A percentile compares a stretch with the other conserved stretches of the same genome.
Conservation (phyloP, 306 rosid species). For the Inga leiocalycina region DNA sequence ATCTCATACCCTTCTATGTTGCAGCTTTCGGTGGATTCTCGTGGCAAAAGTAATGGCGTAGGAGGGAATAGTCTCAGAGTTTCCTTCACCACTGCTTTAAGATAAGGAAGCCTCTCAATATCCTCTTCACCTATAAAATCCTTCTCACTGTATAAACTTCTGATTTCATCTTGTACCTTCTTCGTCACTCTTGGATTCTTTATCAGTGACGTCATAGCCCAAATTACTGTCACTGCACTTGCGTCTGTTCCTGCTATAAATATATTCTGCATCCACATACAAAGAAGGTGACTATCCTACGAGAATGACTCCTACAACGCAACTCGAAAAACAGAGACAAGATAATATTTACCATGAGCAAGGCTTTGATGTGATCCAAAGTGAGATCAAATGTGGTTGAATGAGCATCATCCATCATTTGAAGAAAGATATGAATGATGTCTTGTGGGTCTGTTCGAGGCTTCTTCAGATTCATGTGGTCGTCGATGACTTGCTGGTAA, state of each 20-base stretch:
- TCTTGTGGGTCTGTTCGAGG: background rate
- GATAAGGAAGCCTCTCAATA: slow-evolving; percentile 40
- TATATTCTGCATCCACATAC: slow-evolving; percentile 38
- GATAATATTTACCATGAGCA: background rate
- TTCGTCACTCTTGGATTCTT: slow-evolving; percentile 32
- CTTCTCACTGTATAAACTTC: slow-evolving; percentile 25
- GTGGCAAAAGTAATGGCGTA: slow-evolving; percentile 36
- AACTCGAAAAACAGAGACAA: background rate
- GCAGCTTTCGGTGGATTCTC: slow-evolving; percentile 39
- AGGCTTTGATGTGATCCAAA: background rate
- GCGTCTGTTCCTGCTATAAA: slow-evolving; percentile 49
- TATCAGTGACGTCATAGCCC: slow-evolving; percentile 45
- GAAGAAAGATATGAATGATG: background rate
- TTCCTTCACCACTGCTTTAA: slow-evolving; percentile 45
- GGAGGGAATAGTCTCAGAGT: slow-evolving; percentile 47
- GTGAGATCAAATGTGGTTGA: background rate
- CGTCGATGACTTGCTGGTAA: background rate
- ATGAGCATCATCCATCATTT: background rate
- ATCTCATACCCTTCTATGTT: slow-evolving; percentile 37
- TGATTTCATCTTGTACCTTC: slow-evolving; percentile 32
- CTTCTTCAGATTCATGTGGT: background rate
- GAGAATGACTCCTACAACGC: background rate
- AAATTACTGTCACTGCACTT: slow-evolving; percentile 19
- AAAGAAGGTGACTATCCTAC: background rate
- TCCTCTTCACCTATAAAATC: slow-evolving; percentile 42